phyloP scores from a whole-genome alignment of 2,329 filamentous ascomycete genomes.

The Verticillium nubilum region DNA sequence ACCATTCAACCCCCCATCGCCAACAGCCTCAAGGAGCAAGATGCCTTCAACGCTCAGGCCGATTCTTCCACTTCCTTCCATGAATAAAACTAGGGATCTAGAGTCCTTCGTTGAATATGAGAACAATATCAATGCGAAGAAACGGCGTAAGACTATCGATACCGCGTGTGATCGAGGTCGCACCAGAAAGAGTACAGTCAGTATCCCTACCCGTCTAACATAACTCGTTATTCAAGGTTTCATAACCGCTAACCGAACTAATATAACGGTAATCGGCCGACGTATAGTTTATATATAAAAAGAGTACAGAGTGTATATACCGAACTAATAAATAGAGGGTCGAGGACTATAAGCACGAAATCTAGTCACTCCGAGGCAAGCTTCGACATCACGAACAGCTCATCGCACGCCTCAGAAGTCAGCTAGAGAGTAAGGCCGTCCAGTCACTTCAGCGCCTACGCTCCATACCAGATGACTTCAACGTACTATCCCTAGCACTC shows the following conservation, averaged over 20 bases:
- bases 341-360: background rate
- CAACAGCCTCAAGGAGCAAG: background rate
- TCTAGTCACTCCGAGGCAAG: background rate
- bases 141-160: background rate
- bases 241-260: background rate
- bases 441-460: background rate
- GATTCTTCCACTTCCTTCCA: background rate
- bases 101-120: background rate
- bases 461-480: background rate
- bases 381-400: background rate
- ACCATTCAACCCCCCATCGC: background rate
- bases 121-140: background rate
- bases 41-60: background rate
- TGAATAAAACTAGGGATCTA: background rate
- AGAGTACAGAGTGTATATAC: no score
- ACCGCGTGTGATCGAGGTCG: background rate
- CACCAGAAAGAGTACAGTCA: background rate
- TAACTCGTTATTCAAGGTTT: background rate
- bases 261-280: background rate
- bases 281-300: no score
- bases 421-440: background rate
- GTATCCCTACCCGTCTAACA: background rate
- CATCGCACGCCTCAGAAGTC: background rate
- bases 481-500: background rate
- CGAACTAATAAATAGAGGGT: background rate